Base-by-base conservation (phyloP, 495 filamentous ascomycete species). In the Durotheca rogersii region DNA sequence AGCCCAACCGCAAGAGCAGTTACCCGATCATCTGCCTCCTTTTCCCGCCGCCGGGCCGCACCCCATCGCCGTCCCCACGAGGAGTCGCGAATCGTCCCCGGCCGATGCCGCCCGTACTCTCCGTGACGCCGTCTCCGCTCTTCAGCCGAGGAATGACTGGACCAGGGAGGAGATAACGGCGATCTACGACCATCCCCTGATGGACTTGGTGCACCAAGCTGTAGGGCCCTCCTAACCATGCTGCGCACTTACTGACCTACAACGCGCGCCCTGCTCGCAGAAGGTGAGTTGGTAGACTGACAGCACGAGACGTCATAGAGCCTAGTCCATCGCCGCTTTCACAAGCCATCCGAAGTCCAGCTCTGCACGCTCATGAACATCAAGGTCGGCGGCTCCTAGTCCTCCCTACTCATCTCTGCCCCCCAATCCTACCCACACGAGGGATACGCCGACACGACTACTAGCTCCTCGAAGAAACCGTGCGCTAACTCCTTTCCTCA, bases 331-430 rank as follows among this genome's bases (percentile, higher is more conserved):
- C 80, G 87, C 21, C 83, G 83, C 47, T 91, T 91, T 72, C 89
- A 92, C 70, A 77, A 83, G 66, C 87, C 89, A 27, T 70, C 81
- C 23, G 78, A 84, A 4, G 84, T 94, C 63, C 89, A 94, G 64
- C 86, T 92, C 72, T 92, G 89, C 74, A 94, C 89, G 1, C 74
- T 94, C 42, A 90, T 92, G 85, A 92, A 90, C 76, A 94, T 94
- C 77, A 94, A 93, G 58, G 54, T 53, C 0, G 16, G 47, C 32
- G 20, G 7, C 31, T 14, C 11, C n/a, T 15, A 6, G 5, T 16
- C 2, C 1, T 27, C 6, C 9, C 18, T 25, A 6, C 16, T 2
- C 31, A n/a, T 25, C n/a, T 19, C 2, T 6, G 10, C 1, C 2
- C 27, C 10, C 6, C 15, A 4, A n/a, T n/a, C n/a, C n/a, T n/a